phyloP scores from a whole-genome alignment of 2,329 filamentous ascomycete species.

The Zasmidium angulare region DNA sequence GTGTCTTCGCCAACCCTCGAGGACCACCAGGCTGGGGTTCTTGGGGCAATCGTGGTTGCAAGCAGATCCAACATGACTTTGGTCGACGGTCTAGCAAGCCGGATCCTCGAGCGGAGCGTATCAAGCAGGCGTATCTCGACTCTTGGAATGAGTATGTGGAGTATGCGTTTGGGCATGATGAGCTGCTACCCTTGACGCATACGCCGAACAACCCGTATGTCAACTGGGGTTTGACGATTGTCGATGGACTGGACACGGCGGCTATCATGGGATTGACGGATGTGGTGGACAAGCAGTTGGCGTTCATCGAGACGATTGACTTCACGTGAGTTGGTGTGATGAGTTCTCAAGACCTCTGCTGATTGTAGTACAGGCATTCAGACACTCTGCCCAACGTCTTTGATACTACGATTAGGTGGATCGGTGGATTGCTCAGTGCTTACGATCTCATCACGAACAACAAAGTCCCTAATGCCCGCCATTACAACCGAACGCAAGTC shows the following conservation, averaged over 20 bases:
- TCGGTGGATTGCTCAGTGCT: constrained; percentile 75
- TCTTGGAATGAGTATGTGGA: neutral
- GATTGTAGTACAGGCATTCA: neutral
- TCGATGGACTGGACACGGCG: constrained; percentile 79
- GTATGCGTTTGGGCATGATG: neutral
- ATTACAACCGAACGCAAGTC: constrained; percentile 42
- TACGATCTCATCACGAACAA: constrained; percentile 65
- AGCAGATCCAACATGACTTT: neutral
- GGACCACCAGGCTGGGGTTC: neutral
- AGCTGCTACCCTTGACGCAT: neutral
- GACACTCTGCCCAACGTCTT: constrained; percentile 55
- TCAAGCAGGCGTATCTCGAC: neutral
- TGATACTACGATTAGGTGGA: constrained; percentile 86
- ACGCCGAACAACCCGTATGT: neutral
- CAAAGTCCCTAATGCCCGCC: neutral
- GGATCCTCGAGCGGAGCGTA: neutral
- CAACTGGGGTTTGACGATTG: constrained; percentile 74
- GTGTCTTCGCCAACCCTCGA: neutral
- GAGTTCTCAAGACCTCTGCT: neutral
- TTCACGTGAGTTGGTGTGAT: constrained; percentile 49
- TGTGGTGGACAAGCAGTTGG: constrained; percentile 55
- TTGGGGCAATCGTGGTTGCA: neutral
- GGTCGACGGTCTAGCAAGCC: neutral
- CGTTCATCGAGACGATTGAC: constrained; percentile 67
- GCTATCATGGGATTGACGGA: constrained; percentile 70